Percentiles rank a stretch among this genome's conserved stretches.
Evolutionary conservation across 441 rosid genomes (phyloP).

Genomic region (Melastoma candidum): DNA sequence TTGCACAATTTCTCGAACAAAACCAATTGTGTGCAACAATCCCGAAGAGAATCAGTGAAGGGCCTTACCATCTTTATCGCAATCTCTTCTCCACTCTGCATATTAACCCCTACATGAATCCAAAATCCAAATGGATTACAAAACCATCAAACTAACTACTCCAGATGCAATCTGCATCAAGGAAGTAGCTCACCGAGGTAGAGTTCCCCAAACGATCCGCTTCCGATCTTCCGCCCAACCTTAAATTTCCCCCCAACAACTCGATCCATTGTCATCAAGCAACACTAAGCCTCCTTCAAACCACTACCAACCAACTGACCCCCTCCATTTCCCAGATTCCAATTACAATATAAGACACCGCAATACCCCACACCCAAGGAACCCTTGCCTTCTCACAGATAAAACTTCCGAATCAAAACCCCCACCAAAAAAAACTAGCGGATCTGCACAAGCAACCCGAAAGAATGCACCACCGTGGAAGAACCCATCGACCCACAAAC

Average conservation of each 20-base stretch:
- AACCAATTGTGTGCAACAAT: neutral
- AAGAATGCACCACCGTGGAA: too few relatives aligned
- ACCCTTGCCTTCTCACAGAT: too few relatives aligned
- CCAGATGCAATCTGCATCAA: neutral
- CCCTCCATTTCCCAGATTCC: too few relatives aligned
- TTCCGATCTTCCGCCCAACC: slow-evolving; percentile 53
- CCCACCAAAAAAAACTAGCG: too few relatives aligned
- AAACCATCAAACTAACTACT: neutral
- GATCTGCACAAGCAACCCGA: too few relatives aligned
- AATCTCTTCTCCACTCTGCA: slow-evolving; percentile 48
- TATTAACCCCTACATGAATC: slow-evolving; percentile 28
- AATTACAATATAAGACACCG: too few relatives aligned
- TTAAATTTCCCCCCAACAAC: slow-evolving; percentile 44
- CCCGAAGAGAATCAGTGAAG: neutral
- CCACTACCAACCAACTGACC: too few relatives aligned
- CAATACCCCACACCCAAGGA: too few relatives aligned
- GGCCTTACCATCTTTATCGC: slow-evolving; percentile 44
- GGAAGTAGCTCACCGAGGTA: slow-evolving; percentile 26
- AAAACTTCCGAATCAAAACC: too few relatives aligned
- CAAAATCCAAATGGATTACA: neutral
- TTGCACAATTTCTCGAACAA: neutral
- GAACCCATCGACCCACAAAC: too few relatives aligned
- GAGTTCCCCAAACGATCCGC: slow-evolving; percentile 61
- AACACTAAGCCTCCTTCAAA: too few relatives aligned
- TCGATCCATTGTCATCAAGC: slow-evolving; percentile 28